Base-by-base conservation (phyloP, 495 filamentous ascomycete genomes). In the Aspergillus wentii region DNA sequence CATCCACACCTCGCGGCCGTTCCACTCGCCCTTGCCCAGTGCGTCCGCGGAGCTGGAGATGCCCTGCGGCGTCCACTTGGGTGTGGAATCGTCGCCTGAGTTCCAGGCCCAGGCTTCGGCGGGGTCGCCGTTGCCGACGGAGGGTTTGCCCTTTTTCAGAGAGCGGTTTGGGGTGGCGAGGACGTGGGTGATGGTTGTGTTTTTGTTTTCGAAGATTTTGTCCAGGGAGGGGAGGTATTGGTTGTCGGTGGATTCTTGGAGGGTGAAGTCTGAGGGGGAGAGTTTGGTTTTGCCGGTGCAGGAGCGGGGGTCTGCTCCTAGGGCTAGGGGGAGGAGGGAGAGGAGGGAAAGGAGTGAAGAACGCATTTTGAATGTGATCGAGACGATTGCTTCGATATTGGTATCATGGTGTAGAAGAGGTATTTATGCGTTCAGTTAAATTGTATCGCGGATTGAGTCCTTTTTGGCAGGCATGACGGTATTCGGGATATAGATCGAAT, bases 11-110 rank as follows among this genome's bases (percentile, higher is more conserved):
- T 55, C 44, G 17, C 49, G 44, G 15, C 52, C 59, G n/a, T 66
- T 51, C 27, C 54, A 62, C 1, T 42, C 52, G 4, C 59, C 61
- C 9, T 16, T 37, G 3, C 45, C 55, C 15, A 51, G 45, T 1
- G 64, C 64, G 33, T 69, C 64, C 2, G 50, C 61, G 1, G 64
- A 59, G 16, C 55, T 59, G 18, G 52, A 59, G 11, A 69, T 57
- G 1, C 64, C 64, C 31, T 69, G 64, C 0, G 64, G 64, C 19
- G 52, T 41, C 64, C 64, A 69, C 39, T 59, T 56, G 2, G 35
- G 35, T 0, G 59, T 66, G 30, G 51, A 40, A 28, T 46, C 33
- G 26, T 69, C 64, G 27, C 64, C 54, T 19, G 52, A 53, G 28
- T 57, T 51, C 44, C 48, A 51, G 17, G 25, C 31, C 44, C 51